Evolutionary conservation across 345 rosid genomes (phyloP).

Genomic region (Salix caprea): DNA sequence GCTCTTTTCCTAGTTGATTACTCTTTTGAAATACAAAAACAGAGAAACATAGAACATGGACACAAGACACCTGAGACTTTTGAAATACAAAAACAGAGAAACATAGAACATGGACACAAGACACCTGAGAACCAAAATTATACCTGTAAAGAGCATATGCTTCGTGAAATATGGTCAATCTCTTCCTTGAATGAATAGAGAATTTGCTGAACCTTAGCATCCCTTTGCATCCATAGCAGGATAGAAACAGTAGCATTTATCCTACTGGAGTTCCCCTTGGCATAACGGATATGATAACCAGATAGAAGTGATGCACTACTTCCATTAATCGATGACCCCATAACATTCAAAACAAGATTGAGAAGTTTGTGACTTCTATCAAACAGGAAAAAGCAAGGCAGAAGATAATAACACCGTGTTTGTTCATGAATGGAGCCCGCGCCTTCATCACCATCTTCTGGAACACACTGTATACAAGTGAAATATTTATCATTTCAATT

Average conservation of each 20-base stretch:
- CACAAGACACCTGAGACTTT: neutral
- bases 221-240: constrained; percentile 51
- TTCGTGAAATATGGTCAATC: constrained; percentile 37
- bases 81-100: neutral
- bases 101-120: neutral
- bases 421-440: constrained; percentile 12
- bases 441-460: constrained; percentile 40
- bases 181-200: constrained; percentile 42
- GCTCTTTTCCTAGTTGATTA: neutral
- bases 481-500: neutral
- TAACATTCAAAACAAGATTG: constrained; percentile 36
- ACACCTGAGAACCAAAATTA: neutral
- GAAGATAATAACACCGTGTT: constrained; percentile 38
- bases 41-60: neutral
- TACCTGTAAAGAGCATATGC: constrained; percentile 56
- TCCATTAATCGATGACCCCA: constrained; percentile 39
- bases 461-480: constrained; percentile 43
- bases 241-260: constrained; percentile 46
- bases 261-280: constrained; percentile 25
- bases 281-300: constrained; percentile 16
- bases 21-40: neutral
- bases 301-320: constrained; percentile 20
- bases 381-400: constrained; percentile 61
- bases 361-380: constrained; percentile 50
- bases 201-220: constrained; percentile 39